Base-by-base conservation (phyloP, 1,284 basidiomycete species). In the Ceratobasidium sp. region DNA sequence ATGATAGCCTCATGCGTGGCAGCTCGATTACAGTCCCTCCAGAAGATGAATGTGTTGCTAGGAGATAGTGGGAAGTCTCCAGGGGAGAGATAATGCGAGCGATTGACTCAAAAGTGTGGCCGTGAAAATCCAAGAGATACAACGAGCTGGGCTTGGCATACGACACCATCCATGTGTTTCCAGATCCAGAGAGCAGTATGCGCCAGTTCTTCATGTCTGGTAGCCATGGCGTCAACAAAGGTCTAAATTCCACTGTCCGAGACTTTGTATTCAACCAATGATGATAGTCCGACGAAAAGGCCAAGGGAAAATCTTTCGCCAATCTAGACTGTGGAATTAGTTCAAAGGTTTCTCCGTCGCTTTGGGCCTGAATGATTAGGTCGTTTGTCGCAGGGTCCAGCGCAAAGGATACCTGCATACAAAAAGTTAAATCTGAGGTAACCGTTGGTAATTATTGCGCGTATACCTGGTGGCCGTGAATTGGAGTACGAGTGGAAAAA, bases 401-500 rank as follows among this genome's bases (percentile, higher is more conserved):
- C 21, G 41, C 9, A 49, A 63, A 63, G 14, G 61, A 28, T 16
- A 63, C 38, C 61, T 63, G n/a, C 2, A 49, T 23, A 30, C 5
- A 8, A 49, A 47, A 49, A 47, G 38, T n/a, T n/a, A n/a, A n/a
- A n/a, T n/a, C n/a, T n/a, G n/a, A n/a, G n/a, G n/a, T n/a, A n/a
- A n/a, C n/a, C n/a, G n/a, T n/a, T n/a, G n/a, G n/a, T n/a, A n/a
- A n/a, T n/a, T n/a, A n/a, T n/a, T n/a, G n/a, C n/a, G n/a, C n/a
- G n/a, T n/a, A n/a, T 18, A 49, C 80, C 74, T 79, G 71, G 58
- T 78, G 75, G 28, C 75, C 75, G 8, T 63, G 74, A 41, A 82
- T 76, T 21, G 71, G 13, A 43, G 66, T 75, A 50, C 79, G 77
- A 44, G 80, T 81, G 6, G 77, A 73, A 76, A 79, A 85, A 21